Evolutionary conservation across 208 protist species (phyloP), one percentile per base, ranked within the genome.

Genomic region (Crithidia expoeki): DNA sequence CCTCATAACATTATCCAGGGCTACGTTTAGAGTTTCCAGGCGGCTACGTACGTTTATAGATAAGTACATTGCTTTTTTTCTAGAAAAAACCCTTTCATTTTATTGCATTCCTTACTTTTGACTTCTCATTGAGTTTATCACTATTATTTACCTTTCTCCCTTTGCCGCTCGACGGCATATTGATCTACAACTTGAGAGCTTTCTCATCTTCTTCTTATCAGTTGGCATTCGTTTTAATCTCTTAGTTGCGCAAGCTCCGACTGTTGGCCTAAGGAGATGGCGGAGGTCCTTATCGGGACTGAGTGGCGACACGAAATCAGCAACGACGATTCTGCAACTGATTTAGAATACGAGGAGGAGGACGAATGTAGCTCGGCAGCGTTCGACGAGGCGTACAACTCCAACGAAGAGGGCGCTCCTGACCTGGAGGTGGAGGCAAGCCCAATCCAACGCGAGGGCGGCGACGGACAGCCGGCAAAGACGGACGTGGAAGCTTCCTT

Each of bases 341-440:
- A 34, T 16, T 23, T 51, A 17, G 58, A 34, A 21, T 40, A 19
- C 9, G 52, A 68, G 14, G 52, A 44, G 14, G 46, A 55, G 19
- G n/a, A 46, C 19, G 25, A 40, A 32, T 49, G 32, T 38, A 62
- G n/a, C 27, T 56, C 59, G 19, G 32, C 44, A 0, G 38, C 50
- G 16, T 70, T 36, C 19, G 23, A 38, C 23, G 70, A 76, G 14
- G 2, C 47, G 10, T 52, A 51, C 53, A n/a, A 27, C 36, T 69
- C 52, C 21, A 34, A 58, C 17, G 63, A 59, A 1, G 72, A 66
- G 0, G 28, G 36, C 10, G 63, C 72, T 9, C 57, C 62, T 0
- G 72, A 77, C 49, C 64, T 77, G 10, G 64, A 42, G 40, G 72
- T 77, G 36, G 72, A 77, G 64, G 72, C 64, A 10, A 77, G 72